These are phyloP conservation scores for Dryadomyces quercivorus DNA, from an alignment of 2,329 filamentous ascomycete species.

Conservation along the genomic window DNA sequence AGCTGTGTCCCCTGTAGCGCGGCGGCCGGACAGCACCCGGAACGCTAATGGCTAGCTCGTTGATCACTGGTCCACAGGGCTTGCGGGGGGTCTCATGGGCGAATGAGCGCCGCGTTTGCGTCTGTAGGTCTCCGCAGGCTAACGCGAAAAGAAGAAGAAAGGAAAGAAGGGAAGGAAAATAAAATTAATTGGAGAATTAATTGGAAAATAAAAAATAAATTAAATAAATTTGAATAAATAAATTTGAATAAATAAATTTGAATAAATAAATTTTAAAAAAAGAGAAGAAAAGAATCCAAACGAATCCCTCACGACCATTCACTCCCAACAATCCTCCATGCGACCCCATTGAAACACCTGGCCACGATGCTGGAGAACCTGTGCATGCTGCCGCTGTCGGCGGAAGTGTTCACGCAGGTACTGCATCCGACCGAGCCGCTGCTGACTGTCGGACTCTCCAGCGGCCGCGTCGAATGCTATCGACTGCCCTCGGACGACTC, in stretches of 20 bases:
- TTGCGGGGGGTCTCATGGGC: background rate
- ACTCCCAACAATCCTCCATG: background rate
- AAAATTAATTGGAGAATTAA: too few species aligned
- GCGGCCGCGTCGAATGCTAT: constrained; percentile 76
- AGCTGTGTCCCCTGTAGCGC: too few species aligned
- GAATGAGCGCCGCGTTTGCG: background rate
- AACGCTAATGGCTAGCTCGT: background rate
- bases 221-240: too few species aligned
- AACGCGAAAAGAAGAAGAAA: too few species aligned
- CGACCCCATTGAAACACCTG: background rate
- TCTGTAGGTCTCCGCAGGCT: background rate
- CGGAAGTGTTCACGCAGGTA: constrained; percentile 81
- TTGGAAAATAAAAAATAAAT: too few species aligned
- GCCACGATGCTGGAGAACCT: constrained; percentile 73
- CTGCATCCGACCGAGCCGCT: constrained; percentile 77
- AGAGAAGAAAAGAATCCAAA: background rate
- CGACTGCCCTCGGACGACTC: constrained; percentile 48
- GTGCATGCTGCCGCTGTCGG: constrained; percentile 73
- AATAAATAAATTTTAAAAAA: background rate
- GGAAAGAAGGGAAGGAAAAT: too few species aligned
- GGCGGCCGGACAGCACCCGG: too few species aligned
- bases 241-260: too few species aligned
- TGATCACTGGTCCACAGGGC: background rate
- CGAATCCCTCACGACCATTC: background rate
- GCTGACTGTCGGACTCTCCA: constrained; percentile 73